Base-by-base conservation (phyloP, 2,329 filamentous ascomycete genomes). In the Colletotrichum sp. region DNA sequence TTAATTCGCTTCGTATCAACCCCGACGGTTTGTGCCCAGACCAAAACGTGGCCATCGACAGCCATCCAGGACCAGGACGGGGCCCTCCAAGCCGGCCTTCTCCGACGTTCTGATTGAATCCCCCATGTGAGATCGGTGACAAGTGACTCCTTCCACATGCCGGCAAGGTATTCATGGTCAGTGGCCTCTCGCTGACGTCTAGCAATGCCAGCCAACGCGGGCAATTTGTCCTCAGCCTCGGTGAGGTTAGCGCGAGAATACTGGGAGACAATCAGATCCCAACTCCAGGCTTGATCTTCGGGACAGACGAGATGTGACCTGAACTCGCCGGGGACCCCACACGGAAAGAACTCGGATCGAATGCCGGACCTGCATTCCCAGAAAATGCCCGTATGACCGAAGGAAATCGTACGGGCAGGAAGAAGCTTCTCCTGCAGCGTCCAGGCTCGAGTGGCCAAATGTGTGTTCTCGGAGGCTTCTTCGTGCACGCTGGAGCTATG, bases 191-290 rank as follows among this genome's bases (percentile, higher is more conserved):
- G 19, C 0, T 67, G 64, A 8, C 39, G 39, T n/a, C 39, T 22
- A 2, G 64, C 64, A 0, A 67, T 55, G 0, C 44, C 64, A 1
- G 27, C 19, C 11, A 67, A 19, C 0, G 64, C 64, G 3, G 64
- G 64, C 6, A 67, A 1, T 0, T 27, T 0, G 2, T 67, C 64
- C 19, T 4, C 19, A 3, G 39, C 12, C 1, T 67, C 9, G 0
- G 64, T 32, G 0, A 67, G 44, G 0, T 67, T 0, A 6, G 64
- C 27, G 19, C 6, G 1, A 12, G 64, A 52, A 55, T 67, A 67
- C 0, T 32, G 27, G 1, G 3, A 1, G 39, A 67, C 2, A 11
- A 67, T 55, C 25, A 25, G 25, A 25, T 25, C 25, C 64, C 64
- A 67, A 0, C 1, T 4, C 39, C 36, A 67, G 4, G 4, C 27